These are phyloP conservation scores for Yamadazyma triangularis DNA, from an alignment of 1,139 yeast species.

Conservation along the genomic window DNA sequence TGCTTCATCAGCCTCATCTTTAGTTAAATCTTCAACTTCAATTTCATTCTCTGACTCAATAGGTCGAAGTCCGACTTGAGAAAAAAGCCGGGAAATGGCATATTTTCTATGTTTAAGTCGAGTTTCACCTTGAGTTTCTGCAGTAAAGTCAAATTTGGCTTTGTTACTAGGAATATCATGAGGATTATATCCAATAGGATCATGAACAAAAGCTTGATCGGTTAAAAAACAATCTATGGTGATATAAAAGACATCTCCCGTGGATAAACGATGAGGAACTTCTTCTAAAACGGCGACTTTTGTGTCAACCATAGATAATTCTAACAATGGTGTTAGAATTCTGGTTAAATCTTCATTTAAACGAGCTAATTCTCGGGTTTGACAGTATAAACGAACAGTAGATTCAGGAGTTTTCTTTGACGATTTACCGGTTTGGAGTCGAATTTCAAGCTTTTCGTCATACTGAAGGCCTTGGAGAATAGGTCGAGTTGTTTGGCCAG, in stretches of 20 bases:
- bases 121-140: conserved; percentile 55
- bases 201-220: conserved; percentile 43
- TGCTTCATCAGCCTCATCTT: conserved; percentile 8
- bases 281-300: conserved; percentile 59
- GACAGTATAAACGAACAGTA: conserved; percentile 28
- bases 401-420: conserved; percentile 18
- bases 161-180: conserved; percentile 6
- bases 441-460: conserved; percentile 44
- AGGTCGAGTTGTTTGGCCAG: conserved; percentile 83
- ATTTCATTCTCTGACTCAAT: conserved; percentile 7
- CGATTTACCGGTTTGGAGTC: conserved; percentile 18
- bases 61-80: conserved; percentile 30
- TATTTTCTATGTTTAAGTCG: conserved; percentile 50
- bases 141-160: conserved; percentile 17
- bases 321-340: conserved; percentile 65
- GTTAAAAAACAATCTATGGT: conserved; percentile 61
- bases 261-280: conserved; percentile 49
- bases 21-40: conserved; percentile 6
- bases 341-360: conserved; percentile 68
- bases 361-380: conserved; percentile 66
- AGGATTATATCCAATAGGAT: conserved; percentile 8
- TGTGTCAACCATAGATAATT: conserved; percentile 51
- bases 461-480: conserved; percentile 49
- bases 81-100: conserved; percentile 56
- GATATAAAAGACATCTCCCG: conserved; percentile 68